phyloP scores from a whole-genome alignment of 2,329 filamentous ascomycete genomes.

The Cladophialophora immunda region DNA sequence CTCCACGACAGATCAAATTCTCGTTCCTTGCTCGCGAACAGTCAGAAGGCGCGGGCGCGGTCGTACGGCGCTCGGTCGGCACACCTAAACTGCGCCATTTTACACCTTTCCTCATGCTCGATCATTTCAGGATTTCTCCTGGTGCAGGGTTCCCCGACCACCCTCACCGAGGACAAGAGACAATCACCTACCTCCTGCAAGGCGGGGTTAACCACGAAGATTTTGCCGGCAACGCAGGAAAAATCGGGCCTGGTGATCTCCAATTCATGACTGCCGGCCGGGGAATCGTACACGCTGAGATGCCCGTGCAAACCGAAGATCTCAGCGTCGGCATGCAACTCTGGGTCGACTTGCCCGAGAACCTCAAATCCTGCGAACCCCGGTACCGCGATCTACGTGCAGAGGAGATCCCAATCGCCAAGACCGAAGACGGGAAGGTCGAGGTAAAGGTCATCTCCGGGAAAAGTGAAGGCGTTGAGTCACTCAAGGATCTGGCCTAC shows the following conservation, averaged over 20 bases:
- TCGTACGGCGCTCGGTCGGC: slow-evolving; percentile 86
- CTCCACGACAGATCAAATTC: slow-evolving; percentile 79
- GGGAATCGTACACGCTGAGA: slow-evolving; percentile 94
- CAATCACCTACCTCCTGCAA: slow-evolving; percentile 87
- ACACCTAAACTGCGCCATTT: slow-evolving; percentile 84
- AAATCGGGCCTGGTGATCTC: slow-evolving; percentile 84
- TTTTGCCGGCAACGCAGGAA: slow-evolving; percentile 85
- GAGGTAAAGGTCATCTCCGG: slow-evolving; percentile 91
- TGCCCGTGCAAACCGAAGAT: slow-evolving; percentile 82
- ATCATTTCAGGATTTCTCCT: slow-evolving; percentile 83
- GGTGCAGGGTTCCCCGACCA: slow-evolving; percentile 93
- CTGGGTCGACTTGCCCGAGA: slow-evolving; percentile 88
- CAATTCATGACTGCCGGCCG: slow-evolving; percentile 97
- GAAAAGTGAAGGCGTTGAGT: slow-evolving; percentile 82
- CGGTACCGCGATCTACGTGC: slow-evolving; percentile 87
- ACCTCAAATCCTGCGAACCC: slow-evolving; percentile 88
- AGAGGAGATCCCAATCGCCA: slow-evolving; percentile 78
- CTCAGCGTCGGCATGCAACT: slow-evolving; percentile 91
- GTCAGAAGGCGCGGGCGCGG: slow-evolving; percentile 85
- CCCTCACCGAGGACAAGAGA: slow-evolving; percentile 82
- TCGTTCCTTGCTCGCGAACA: slow-evolving; percentile 86
- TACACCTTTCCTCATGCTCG: slow-evolving; percentile 94
- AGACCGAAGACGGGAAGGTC: slow-evolving; percentile 75
- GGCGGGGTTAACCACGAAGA: slow-evolving; percentile 92
- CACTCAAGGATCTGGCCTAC: slow-evolving; percentile 88